These are phyloP conservation scores for Podospora fimiseda DNA, from an alignment of 495 filamentous ascomycete genomes.

Conservation along the genomic window DNA sequence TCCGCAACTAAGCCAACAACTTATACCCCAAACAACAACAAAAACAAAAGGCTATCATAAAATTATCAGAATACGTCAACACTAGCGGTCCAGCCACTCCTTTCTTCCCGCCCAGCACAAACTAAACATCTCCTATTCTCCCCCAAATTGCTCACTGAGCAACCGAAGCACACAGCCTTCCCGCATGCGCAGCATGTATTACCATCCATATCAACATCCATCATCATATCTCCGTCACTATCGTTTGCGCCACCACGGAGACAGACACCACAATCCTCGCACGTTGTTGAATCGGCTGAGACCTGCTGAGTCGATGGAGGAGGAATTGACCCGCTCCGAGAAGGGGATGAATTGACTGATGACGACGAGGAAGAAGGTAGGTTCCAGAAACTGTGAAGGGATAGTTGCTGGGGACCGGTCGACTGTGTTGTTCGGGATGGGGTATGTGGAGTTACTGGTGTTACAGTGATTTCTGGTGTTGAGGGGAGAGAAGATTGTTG, in stretches of 20 bases:
- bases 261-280: slow-evolving; percentile 38
- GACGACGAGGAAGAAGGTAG: slow-evolving; percentile 22
- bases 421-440: slow-evolving; percentile 9
- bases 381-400: slow-evolving; percentile 45
- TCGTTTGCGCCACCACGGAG: slow-evolving; percentile 9
- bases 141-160: slow-evolving; percentile 42
- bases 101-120: slow-evolving; percentile 33
- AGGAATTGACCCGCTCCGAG: no score
- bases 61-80: neutral
- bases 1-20: no score
- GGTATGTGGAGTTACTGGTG: slow-evolving; percentile 2
- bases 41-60: neutral
- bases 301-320: neutral
- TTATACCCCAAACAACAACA: neutral
- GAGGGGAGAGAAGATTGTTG: slow-evolving; percentile 15
- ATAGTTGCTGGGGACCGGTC: slow-evolving; percentile 27
- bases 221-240: slow-evolving; percentile 23
- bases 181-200: slow-evolving; percentile 31
- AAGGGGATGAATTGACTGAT: slow-evolving; percentile 10
- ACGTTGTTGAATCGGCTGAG: slow-evolving; percentile 22
- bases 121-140: slow-evolving; percentile 38
- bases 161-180: slow-evolving; percentile 43
- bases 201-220: slow-evolving; percentile 17
- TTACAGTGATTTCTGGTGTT: neutral
- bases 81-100: neutral